Base-by-base conservation (phyloP, 2,329 filamentous ascomycete genomes). In the Alternaria viburni region DNA sequence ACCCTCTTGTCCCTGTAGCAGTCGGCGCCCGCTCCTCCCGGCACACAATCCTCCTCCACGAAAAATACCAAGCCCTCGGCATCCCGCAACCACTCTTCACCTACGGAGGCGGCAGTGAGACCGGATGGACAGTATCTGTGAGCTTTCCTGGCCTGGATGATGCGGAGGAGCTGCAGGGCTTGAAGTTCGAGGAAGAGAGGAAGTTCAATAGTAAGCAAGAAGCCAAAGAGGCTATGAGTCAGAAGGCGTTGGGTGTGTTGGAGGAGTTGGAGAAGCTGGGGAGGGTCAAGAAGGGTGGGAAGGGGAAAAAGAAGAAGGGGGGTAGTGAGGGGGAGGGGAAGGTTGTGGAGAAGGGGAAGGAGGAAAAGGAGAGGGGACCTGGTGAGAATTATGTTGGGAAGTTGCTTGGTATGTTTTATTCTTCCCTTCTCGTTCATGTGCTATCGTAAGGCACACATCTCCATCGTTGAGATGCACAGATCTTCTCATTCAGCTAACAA, bases 161-260 rank as follows among this genome's bases (percentile, higher is more conserved):
- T 26, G 62, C 50, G 2, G 57, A 59, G 4, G 68, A 70, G 43
- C 21, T 68, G 11, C 68, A 74, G 15, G 59, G 61, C 6, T 23
- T 77, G 19, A 64, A 41, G n/a, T 41, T 41, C n/a, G 36, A 66
- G 5, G 69, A 69, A 11, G 26, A 65, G 8, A 73, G 72, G 3
- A 69, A 66, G 15, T 82, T 74, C 64, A 67, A 69, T 8, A 80
- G 72, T 43, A 83, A 84, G 71, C 80, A 80, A 61, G 79, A 81
- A 54, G 82, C 80, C 0, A 83, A 81, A 59, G 82, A 84, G 60
- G 77, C 71, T 2, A 54, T 80, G 21, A 78, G 77, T 45, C 74
- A 75, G 68, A 66, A 61, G n/a, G 80, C 72, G 3, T 41, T 81
- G 6, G 63, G 61, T 3, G 51, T 74, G 4, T 49, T 82, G 6